Evolutionary conservation across 2,329 filamentous ascomycete species (phyloP), one percentile per base, ranked within the genome.

Genomic region (Cryphonectria carpinicola): DNA sequence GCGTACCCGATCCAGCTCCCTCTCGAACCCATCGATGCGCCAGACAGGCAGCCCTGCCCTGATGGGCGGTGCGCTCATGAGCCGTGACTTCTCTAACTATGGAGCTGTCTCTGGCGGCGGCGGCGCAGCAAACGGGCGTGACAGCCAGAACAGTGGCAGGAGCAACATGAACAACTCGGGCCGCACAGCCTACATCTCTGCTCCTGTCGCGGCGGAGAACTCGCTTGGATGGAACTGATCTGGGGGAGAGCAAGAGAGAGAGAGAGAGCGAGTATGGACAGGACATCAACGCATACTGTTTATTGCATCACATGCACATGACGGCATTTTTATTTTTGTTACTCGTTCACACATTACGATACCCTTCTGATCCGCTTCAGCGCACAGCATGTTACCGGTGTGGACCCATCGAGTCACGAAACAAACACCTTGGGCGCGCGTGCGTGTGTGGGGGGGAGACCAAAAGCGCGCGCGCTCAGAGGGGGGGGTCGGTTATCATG

Each of bases 161-260:
- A 85, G 85, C 75, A 85, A 84, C 67, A 84, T 82, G 79, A 82
- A 82, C 76, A 84, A 84, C 80, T 88, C 86, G 54, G 86, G 81
- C 32, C 84, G 87, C 64, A 88, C 86, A 4, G 86, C 86, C 60
- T 85, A 91, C 81, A 97, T 98, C 79, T 97, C 93, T 73, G 93
- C 93, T 46, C 95, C 95, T 4, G 92, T 97, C 74, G 95, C 95
- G 81, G 92, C 94, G 4, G 94, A 97, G 84, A 98, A 98, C 86
- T 97, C 94, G 66, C 88, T 98, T 75, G 95, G 95, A 77, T 98
- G 95, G 95, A 97, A 97, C 85, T 98, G 87, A 89, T 76, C 69
- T 65, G 32, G 63, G 22, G n/a, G 32, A 32, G 32, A 32, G 28
- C 28, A 2, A 28, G 28, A 46, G 43, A 1, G 13, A 19, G 43